phyloP scores from a whole-genome alignment of 257 asterid species.

The Thymus quinquecostatus region DNA sequence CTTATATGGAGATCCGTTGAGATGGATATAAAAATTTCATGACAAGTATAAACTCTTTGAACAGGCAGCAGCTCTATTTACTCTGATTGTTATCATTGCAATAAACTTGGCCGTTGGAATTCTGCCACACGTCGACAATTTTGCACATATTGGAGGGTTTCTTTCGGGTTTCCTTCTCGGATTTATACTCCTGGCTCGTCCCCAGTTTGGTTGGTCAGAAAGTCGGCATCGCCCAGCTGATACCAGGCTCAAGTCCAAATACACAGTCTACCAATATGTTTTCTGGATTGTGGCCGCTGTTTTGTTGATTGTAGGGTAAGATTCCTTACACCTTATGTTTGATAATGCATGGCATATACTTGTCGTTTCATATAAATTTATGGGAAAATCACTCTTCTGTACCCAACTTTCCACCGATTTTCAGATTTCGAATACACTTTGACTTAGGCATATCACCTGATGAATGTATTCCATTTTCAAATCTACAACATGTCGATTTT shows the following conservation, averaged over 20 bases:
- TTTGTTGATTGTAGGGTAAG: conserved; percentile 73
- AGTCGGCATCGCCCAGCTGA: conserved; percentile 54
- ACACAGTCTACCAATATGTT: conserved; percentile 59
- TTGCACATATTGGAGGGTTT: conserved; percentile 93
- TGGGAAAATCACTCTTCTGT: no score
- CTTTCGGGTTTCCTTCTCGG: conserved; percentile 81
- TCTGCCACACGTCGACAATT: conserved; percentile 87
- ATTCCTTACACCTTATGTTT: conserved; percentile 1
- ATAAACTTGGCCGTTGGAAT: conserved; percentile 83
- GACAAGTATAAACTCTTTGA: not conserved
- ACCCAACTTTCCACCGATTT: no score
- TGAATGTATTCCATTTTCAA: no score
- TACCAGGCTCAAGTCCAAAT: conserved; percentile 71
- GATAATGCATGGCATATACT: not conserved
- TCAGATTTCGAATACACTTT: no score
- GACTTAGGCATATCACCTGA: no score
- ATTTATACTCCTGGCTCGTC: conserved; percentile 68
- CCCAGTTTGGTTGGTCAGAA: conserved; percentile 84
- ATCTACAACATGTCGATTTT: no score
- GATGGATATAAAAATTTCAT: not conserved
- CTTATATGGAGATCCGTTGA: not conserved
- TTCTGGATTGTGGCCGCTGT: conserved; percentile 50
- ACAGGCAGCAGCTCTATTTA: conserved; percentile 84
- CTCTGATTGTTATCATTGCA: conserved; percentile 66
- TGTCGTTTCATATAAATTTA: not conserved